Conservation (phyloP, 306 rosid species). For the Ziziphus jujuba region DNA sequence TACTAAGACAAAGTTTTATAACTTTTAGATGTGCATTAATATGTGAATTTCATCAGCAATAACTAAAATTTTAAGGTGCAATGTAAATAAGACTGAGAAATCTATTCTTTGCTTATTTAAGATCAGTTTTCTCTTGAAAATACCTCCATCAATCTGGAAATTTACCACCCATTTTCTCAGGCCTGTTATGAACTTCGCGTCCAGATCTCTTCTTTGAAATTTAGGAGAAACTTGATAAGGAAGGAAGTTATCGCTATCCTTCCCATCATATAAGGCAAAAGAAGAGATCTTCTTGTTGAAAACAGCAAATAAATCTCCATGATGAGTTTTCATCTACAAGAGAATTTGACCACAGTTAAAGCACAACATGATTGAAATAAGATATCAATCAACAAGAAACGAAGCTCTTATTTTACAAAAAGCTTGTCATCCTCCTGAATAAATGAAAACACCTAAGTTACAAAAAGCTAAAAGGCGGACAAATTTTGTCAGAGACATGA, state of each 20-base stretch:
- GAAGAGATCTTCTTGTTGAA: conserved; percentile 51
- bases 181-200: conserved; percentile 25
- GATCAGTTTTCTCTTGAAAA: neutral
- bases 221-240: conserved; percentile 55
- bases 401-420: neutral
- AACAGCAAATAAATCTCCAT: conserved; percentile 42
- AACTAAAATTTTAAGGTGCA: neutral
- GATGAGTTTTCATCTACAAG: conserved; percentile 44
- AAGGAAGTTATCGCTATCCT: conserved; percentile 22
- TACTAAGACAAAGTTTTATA: neutral
- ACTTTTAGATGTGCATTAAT: neutral
- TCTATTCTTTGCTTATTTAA: conserved; percentile 5
- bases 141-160: conserved; percentile 58
- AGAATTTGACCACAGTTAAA: neutral
- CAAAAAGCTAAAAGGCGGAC: neutral
- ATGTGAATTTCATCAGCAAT: neutral
- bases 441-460: neutral
- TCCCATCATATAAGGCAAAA: conserved; percentile 64
- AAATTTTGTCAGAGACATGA: neutral
- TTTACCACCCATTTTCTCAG: conserved; percentile 62
- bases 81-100: neutral
- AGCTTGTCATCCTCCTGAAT: neutral
- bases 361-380: neutral
- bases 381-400: neutral
- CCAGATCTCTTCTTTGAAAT: conserved; percentile 37